Conservation (phyloP, 1,284 basidiomycete species). For the Moesziomyces antarcticus region DNA sequence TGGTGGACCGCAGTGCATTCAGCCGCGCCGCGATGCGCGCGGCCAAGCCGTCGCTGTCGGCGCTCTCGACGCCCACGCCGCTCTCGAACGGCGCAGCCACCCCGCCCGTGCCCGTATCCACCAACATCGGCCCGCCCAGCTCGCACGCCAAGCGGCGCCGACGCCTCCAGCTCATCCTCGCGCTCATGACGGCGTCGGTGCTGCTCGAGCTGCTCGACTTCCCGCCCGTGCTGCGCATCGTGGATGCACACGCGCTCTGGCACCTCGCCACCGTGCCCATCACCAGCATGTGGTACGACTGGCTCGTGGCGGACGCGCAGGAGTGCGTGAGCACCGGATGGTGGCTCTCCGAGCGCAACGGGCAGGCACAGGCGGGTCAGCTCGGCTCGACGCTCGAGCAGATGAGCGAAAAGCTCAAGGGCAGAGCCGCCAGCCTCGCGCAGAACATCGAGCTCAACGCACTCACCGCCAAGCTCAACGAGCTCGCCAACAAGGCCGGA, state of each 20-base stretch:
- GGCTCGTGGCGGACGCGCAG: slow-evolving; percentile 61
- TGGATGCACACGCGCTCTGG: slow-evolving; percentile 97
- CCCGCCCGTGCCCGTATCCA: slow-evolving; percentile 53
- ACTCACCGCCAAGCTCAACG: slow-evolving; percentile 52
- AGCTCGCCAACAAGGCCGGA: slow-evolving; percentile 50
- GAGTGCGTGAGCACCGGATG: slow-evolving; percentile 56
- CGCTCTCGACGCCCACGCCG: slow-evolving; percentile 31
- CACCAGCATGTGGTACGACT: slow-evolving; percentile 78
- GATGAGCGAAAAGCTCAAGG: slow-evolving; percentile 42
- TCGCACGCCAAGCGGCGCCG: slow-evolving; percentile 65
- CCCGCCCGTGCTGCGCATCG: slow-evolving; percentile 75
- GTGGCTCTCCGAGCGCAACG: slow-evolving; percentile 51
- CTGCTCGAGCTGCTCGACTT: slow-evolving; percentile 92
- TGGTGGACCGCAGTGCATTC: slow-evolving; percentile 44
- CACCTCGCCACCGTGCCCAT: slow-evolving; percentile 88
- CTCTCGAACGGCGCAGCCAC: slow-evolving; percentile 38
- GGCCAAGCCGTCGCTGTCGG: slow-evolving; percentile 68
- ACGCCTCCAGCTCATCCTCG: slow-evolving; percentile 71
- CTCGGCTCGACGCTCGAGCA: slow-evolving; percentile 27
- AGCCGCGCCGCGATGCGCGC: slow-evolving; percentile 71
- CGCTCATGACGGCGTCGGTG: slow-evolving; percentile 80
- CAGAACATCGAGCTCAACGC: slow-evolving; percentile 55
- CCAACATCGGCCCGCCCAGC: slow-evolving; percentile 47
- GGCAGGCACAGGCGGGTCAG: slow-evolving; percentile 4
- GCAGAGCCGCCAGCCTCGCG: slow-evolving; percentile 39